These are phyloP conservation scores for Cicer arietinum DNA, from an alignment of 306 rosid species.

Conservation along the genomic window DNA sequence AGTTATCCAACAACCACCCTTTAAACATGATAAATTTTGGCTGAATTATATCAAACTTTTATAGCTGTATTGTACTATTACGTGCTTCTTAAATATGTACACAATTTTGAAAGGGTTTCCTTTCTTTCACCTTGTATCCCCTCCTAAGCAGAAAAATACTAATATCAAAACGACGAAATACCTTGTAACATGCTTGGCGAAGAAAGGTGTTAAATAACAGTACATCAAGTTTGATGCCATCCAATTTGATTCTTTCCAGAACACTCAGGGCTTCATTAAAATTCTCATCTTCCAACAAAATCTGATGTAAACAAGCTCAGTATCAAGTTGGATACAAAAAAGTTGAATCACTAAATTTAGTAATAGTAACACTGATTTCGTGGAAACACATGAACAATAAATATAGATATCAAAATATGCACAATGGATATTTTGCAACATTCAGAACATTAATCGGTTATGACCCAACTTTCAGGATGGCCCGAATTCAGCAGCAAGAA, in stretches of 20 bases:
- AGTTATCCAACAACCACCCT: constrained; percentile 19
- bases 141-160: constrained; percentile 15
- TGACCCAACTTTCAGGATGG: constrained; percentile 27
- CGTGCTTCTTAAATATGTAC: not conserved
- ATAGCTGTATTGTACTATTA: not conserved
- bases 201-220: constrained; percentile 69
- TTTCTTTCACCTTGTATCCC: constrained; percentile 30
- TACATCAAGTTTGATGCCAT: constrained; percentile 66
- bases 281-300: constrained; percentile 61
- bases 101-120: constrained; percentile 15
- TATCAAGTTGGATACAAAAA: constrained; percentile 39
- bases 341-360: constrained; percentile 3
- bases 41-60: constrained; percentile 2
- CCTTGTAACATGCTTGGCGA: constrained; percentile 63
- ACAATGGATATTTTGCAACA: constrained; percentile 13
- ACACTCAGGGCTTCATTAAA: constrained; percentile 65
- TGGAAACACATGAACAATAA: constrained; percentile 16
- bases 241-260: constrained; percentile 67
- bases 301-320: constrained; percentile 58
- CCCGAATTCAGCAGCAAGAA: constrained; percentile 24
- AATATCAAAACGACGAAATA: constrained; percentile 42
- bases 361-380: constrained; percentile 9
- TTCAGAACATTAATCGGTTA: constrained; percentile 12
- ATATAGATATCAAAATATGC: constrained; percentile 2
- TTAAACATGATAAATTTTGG: not conserved